phyloP scores from a whole-genome alignment of 75 land plant species.

The Cunninghamia lanceolata region DNA sequence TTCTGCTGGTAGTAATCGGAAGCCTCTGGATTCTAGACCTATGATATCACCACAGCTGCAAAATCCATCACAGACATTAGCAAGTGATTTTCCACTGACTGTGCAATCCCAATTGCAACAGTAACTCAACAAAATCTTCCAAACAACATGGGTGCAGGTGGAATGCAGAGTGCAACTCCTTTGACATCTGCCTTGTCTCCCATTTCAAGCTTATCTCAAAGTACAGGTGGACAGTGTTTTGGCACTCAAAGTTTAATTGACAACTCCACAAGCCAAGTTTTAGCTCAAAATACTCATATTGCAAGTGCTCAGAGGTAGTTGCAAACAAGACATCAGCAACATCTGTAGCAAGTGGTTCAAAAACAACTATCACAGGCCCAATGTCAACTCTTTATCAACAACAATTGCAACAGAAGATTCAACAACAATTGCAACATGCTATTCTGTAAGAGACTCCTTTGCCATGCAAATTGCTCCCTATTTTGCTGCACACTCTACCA shows the following conservation, averaged over 20 bases:
- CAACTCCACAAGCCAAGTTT: neutral
- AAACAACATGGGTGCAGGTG: constrained; percentile 1
- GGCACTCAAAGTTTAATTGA: neutral
- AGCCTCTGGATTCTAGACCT: neutral
- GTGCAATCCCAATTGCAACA: constrained; percentile 1
- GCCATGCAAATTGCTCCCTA: too few species aligned
- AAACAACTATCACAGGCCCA: constrained; percentile 9
- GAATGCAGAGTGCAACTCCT: constrained; percentile 1
- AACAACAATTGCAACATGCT: constrained; percentile 10
- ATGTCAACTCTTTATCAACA: neutral
- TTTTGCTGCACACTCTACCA: too few species aligned
- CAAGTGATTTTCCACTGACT: neutral
- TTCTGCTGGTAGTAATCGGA: neutral
- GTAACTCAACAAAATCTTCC: neutral
- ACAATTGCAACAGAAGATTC: neutral
- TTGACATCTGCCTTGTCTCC: neutral
- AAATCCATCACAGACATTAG: neutral
- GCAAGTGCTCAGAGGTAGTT: constrained; percentile 1
- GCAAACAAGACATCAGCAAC: constrained; percentile 9
- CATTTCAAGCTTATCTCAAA: neutral
- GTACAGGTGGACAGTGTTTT: neutral
- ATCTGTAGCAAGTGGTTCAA: neutral
- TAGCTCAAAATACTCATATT: neutral
- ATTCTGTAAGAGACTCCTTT: too few species aligned
- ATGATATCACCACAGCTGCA: neutral